Base-by-base conservation (phyloP, 2,329 filamentous ascomycete species). In the Diaporthe sp. region DNA sequence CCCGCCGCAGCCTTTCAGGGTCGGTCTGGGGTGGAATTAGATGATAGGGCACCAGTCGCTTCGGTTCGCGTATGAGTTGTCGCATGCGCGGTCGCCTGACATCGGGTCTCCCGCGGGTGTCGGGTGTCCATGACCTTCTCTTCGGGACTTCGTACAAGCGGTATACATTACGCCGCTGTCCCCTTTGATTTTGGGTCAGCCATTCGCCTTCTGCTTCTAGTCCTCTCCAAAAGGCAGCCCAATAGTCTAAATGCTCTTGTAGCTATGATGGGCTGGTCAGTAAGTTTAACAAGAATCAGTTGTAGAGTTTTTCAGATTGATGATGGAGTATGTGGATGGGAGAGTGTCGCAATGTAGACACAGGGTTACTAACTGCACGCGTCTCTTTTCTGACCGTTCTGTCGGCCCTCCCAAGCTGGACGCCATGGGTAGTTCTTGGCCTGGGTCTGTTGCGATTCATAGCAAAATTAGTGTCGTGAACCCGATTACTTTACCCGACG, bases 241-340 rank as follows among this genome's bases (percentile, higher is more conserved):
- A 68, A 15, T 68, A 68, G 47, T 68, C 64, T 40, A 68, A 10
- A 4, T 54, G 15, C 13, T 38, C 33, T 68, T 68, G 64, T 12
- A 54, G n/a, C 64, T 68, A 22, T 54, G 1, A 28, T 7, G 2
- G n/a, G 5, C 9, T 40, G 8, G 47, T 68, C 15, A 68, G 64
- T 13, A 2, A 28, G 8, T 33, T 7, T 17, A 7, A 4, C 13
- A 19, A 10, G 0, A 4, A 22, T 13, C 2, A 19, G 10, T 13
- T 33, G 1, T 13, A 19, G 13, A 61, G 15, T 8, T n/a, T 15
- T 5, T 42, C 3, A 42, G 15, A 17, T 4, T 13, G 5, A 42
- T 13, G 13, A 42, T 7, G 19, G 6, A 0, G 8, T 19, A 42
- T 42, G 3, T 5, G n/a, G 19, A 3, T 12, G 8, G 5, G 12